Evolutionary conservation across 2,329 filamentous ascomycete genomes (phyloP).

Genomic region (Dothidotthia symphoricarpi): DNA sequence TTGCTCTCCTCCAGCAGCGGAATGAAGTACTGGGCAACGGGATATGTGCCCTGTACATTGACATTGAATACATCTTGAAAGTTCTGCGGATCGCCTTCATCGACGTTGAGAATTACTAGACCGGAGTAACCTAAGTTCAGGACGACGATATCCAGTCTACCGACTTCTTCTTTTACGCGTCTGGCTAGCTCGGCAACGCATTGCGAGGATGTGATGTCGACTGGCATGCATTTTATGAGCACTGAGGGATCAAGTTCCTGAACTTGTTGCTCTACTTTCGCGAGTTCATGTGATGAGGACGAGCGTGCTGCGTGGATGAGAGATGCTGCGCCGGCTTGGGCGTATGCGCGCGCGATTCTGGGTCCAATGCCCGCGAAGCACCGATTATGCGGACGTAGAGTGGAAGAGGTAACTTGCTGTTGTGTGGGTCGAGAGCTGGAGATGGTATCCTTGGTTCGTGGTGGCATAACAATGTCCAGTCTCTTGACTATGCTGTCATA

Average conservation of each 20-base stretch:
- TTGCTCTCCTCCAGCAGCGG: slow-evolving; percentile 22
- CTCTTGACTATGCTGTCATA: too few relatives aligned
- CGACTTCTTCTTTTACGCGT: slow-evolving; percentile 20
- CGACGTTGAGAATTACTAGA: slow-evolving; percentile 34
- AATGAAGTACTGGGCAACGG: slow-evolving; percentile 39
- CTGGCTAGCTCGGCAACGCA: slow-evolving; percentile 26
- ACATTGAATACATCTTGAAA: slow-evolving; percentile 40
- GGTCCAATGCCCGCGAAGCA: slow-evolving; percentile 36
- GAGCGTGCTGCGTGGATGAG: slow-evolving; percentile 28
- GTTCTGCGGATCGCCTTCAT: slow-evolving; percentile 33
- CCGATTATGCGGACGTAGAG: slow-evolving; percentile 36
- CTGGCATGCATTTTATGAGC: slow-evolving; percentile 5
- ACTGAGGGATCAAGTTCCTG: slow-evolving; percentile 9
- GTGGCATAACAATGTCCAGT: too few relatives aligned
- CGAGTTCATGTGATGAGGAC: slow-evolving; percentile 17
- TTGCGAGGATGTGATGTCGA: slow-evolving; percentile 31
- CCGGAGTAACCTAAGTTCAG: slow-evolving; percentile 43
- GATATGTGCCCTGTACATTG: slow-evolving; percentile 42
- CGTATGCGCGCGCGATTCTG: slow-evolving; percentile 31
- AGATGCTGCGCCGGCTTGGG: slow-evolving; percentile 22
- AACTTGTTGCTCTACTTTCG: slow-evolving; percentile 11
- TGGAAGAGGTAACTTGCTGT: slow-evolving; percentile 18
- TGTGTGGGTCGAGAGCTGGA: slow-evolving; percentile 12
- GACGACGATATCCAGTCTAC: slow-evolving; percentile 39
- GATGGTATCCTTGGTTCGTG: slow-evolving; percentile 12